phyloP scores from a whole-genome alignment of 2,329 filamentous ascomycete genomes.

The Exophiala spinifera region DNA sequence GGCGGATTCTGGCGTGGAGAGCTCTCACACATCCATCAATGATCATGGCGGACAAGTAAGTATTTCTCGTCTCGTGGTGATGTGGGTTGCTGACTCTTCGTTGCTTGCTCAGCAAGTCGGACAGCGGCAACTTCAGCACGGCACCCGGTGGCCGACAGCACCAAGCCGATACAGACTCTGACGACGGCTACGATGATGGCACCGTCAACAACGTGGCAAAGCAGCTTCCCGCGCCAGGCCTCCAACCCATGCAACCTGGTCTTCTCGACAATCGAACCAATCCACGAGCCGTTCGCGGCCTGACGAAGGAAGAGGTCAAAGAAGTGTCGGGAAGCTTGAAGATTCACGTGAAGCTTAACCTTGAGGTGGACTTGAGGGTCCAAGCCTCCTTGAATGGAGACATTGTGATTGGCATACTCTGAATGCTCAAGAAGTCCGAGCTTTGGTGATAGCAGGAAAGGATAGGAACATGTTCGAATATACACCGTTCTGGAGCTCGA shows the following conservation, averaged over 20 bases:
- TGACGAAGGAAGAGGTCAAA: slow-evolving; percentile 17
- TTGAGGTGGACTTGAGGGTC: slow-evolving; percentile 22
- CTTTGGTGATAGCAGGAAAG: neutral
- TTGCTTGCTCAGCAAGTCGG: neutral
- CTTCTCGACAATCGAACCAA: neutral
- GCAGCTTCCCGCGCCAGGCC: neutral
- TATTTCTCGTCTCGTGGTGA: neutral
- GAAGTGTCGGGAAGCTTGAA: slow-evolving; percentile 22
- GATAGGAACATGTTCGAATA: no score
- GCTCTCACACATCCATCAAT: neutral
- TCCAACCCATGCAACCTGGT: neutral
- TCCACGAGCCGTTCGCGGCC: neutral
- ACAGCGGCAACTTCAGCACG: neutral
- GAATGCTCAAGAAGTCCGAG: neutral
- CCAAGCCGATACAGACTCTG: neutral
- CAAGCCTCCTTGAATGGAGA: slow-evolving; percentile 23
- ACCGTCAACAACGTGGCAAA: neutral
- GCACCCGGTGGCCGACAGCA: neutral
- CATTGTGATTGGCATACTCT: slow-evolving; percentile 22
- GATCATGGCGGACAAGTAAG: slow-evolving; percentile 4
- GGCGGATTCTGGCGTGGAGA: no score
- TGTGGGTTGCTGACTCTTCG: neutral
- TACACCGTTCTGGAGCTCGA: neutral
- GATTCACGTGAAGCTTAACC: slow-evolving; percentile 20
- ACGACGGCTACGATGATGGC: neutral